These are phyloP conservation scores for Nicotiana tabacum DNA, from an alignment of 257 asterid species.

Conservation along the genomic window DNA sequence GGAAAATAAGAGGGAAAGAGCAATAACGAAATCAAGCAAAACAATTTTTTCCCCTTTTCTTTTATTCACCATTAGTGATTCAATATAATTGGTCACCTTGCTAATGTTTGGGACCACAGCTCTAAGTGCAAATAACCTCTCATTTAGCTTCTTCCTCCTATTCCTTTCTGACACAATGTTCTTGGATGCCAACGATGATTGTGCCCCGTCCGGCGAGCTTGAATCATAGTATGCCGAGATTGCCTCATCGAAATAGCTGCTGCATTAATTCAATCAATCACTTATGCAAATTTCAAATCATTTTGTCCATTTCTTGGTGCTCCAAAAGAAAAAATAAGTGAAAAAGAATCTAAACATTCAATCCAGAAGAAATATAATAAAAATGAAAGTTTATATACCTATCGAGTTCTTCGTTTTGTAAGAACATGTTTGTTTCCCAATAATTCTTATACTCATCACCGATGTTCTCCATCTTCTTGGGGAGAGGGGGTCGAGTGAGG, in stretches of 20 bases:
- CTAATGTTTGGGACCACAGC: conserved; percentile 81
- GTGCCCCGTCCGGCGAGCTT: conserved; percentile 65
- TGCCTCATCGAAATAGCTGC: conserved; percentile 52
- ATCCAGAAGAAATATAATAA: too few species aligned
- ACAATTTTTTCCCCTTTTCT: background rate
- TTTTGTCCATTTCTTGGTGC: background rate
- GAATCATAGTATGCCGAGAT: conserved; percentile 58
- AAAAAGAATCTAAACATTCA: background rate
- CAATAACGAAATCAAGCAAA: background rate
- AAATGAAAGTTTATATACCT: conserved; percentile 22
- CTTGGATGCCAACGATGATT: conserved; percentile 49
- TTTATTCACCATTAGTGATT: background rate
- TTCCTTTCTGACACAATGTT: conserved; percentile 74
- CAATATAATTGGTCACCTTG: conserved; percentile 35
- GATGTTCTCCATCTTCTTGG: conserved; percentile 32
- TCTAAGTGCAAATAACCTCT: conserved; percentile 67
- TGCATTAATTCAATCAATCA: background rate
- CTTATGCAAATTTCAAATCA: background rate
- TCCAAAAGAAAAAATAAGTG: background rate
- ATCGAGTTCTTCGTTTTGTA: conserved; percentile 48
- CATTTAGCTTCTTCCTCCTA: conserved; percentile 70
- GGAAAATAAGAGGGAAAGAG: background rate
- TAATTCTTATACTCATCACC: conserved; percentile 41
- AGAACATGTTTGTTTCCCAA: conserved; percentile 59
- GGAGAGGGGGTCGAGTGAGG: background rate